phyloP scores from a whole-genome alignment of 2,329 filamentous ascomycete species.

The Cladosporium sp. region DNA sequence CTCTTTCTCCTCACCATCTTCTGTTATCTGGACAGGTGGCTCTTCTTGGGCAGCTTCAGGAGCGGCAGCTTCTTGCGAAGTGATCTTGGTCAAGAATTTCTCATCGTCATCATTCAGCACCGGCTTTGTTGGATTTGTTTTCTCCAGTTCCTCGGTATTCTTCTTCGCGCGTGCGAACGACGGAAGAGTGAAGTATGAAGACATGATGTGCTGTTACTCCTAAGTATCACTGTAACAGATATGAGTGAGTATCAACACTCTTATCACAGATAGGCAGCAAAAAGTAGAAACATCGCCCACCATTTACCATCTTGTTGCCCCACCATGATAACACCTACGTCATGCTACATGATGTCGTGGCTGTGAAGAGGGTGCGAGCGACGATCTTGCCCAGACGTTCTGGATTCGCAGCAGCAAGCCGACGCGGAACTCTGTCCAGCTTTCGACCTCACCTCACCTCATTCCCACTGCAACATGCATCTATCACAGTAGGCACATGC shows the following conservation, averaged over 20 bases:
- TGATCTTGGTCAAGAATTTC: slow-evolving; percentile 51
- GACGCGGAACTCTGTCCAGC: not conserved
- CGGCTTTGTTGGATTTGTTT: slow-evolving; percentile 34
- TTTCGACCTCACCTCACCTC: not conserved
- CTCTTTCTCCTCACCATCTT: slow-evolving; percentile 32
- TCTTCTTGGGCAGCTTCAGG: slow-evolving; percentile 37
- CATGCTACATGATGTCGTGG: not conserved
- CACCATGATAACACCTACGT: not conserved
- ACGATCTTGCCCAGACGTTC: not conserved
- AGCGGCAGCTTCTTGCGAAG: slow-evolving; percentile 37
- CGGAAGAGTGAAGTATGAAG: slow-evolving; percentile 31
- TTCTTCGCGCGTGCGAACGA: slow-evolving; percentile 34
- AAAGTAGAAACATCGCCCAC: not conserved
- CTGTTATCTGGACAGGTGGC: slow-evolving; percentile 24
- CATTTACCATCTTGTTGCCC: not conserved
- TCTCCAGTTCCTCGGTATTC: slow-evolving; percentile 33
- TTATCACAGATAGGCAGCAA: not conserved
- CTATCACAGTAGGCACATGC: too few relatives aligned
- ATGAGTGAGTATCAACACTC: not conserved
- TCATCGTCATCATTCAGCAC: slow-evolving; percentile 61
- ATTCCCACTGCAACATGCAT: not conserved
- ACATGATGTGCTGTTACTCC: slow-evolving; percentile 15
- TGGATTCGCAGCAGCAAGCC: not conserved
- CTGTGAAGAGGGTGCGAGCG: not conserved
- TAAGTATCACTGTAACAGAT: not conserved